Base-by-base conservation (phyloP, 1,284 basidiomycete genomes). In the Sparassis latifolia region DNA sequence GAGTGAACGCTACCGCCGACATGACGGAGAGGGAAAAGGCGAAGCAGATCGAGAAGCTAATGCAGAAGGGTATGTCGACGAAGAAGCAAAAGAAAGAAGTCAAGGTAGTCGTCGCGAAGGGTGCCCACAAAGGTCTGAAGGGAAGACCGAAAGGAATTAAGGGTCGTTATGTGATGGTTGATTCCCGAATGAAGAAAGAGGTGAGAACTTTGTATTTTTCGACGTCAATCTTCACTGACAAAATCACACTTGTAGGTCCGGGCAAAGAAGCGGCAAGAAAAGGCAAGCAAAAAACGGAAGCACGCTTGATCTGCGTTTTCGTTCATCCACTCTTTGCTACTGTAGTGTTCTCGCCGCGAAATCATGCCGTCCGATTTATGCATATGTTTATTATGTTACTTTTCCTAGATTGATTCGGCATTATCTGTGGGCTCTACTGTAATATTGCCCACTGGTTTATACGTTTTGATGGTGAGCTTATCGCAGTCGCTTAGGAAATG, bases 71-170 rank as follows among this genome's bases (percentile, higher is more conserved):
- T n/a, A 65, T 75, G 44, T 78, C 84, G 33, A 78, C 77, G 47
- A 79, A 79, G 51, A 88, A 86, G 70, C 73, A 75, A 51, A 89
- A 88, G 73, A 89, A 82, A 62, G 88, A 94, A 52, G 67, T 90
- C 52, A 92, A 94, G 70, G 69, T 98, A 9, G 86, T 99, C 31
- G 96, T 99, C 3, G 97, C 96, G 9, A 91, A 87, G 62, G 97
- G 97, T 47, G 75, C 79, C 20, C 90, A 97, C 68, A 90, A 83
- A 62, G 97, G 92, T 49, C 67, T 95, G 59, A 89, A 95, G 73
- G 97, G 97, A 6, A 74, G 97, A 52, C 97, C 97, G 27, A 97
- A 89, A 69, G 97, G 97, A 57, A 87, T 97, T 53, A 98, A 97
- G 74, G 97, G 91, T 37, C 78, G 86, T 48, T 96, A 95, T 66